phyloP scores from a whole-genome alignment of 331 rosid genomes.

The Dryas integrifolia region DNA sequence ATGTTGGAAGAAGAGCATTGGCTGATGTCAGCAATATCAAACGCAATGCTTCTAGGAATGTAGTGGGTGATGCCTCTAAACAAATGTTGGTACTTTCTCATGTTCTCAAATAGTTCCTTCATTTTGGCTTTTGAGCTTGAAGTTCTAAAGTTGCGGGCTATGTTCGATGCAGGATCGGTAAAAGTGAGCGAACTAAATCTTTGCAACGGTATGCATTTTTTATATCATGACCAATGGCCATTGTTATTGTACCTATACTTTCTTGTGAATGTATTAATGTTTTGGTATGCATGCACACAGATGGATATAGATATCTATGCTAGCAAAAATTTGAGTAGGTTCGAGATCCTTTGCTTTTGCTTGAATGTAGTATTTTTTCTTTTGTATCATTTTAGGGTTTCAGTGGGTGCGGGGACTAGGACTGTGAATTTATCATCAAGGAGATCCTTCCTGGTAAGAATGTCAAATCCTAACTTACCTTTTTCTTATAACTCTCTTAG shows the following conservation, averaged over 20 bases:
- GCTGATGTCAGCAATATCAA: conserved; percentile 71
- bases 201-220: conserved; percentile 25
- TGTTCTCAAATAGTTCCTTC: conserved; percentile 12
- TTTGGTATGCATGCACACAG: neutral
- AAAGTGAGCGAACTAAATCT: conserved; percentile 13
- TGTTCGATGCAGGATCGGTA: conserved; percentile 25
- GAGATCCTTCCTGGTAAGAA: conserved; percentile 58
- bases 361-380: conserved; percentile 18
- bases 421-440: conserved; percentile 37
- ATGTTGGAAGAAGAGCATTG: conserved; percentile 56
- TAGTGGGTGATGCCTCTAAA: conserved; percentile 39
- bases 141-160: neutral
- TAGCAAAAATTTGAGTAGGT: neutral
- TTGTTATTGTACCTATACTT: neutral
- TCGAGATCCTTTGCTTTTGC: neutral
- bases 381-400: conserved; percentile 42
- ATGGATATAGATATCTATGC: neutral
- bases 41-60: conserved; percentile 37
- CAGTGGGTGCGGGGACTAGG: conserved; percentile 43
- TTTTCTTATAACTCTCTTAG: neutral
- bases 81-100: conserved; percentile 47
- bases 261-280: neutral
- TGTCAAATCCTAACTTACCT: neutral
- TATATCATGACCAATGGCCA: neutral
- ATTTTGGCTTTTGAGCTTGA: neutral